Conservation (phyloP, 2,329 filamentous ascomycete genomes). For the Chaetomiaceae sp. region DNA sequence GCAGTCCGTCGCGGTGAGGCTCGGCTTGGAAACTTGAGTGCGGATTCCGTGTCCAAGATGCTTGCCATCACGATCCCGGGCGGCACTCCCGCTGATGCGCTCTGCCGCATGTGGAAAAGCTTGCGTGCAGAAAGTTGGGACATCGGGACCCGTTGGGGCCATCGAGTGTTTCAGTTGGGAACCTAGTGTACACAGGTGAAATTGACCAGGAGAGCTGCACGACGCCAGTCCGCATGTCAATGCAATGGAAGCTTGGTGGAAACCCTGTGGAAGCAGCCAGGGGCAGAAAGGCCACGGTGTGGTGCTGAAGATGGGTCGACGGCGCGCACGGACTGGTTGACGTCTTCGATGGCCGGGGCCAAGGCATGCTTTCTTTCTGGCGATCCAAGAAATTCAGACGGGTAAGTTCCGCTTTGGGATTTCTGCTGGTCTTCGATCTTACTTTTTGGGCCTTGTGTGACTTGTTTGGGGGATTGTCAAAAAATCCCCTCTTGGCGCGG, state of each 20-base stretch:
- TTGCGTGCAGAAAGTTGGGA: constrained; percentile 4
- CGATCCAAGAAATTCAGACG: constrained; percentile 12
- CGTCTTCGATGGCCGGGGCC: not conserved
- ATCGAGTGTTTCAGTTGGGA: constrained; percentile 6
- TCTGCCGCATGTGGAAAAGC: constrained; percentile 11
- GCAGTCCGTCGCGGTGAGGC: not conserved
- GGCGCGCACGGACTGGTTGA: constrained; percentile 10
- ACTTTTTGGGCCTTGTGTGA: constrained; percentile 14
- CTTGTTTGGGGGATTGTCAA: constrained; percentile 20
- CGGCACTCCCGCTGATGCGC: constrained; percentile 10
- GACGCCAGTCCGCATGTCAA: constrained; percentile 3
- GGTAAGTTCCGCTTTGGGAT: constrained; percentile 15
- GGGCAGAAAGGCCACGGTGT: not conserved
- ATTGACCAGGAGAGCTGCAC: constrained; percentile 7
- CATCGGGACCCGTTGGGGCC: not conserved
- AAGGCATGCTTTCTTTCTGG: constrained; percentile 7
- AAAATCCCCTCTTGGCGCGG: constrained; percentile 19
- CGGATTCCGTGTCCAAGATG: not conserved
- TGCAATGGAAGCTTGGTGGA: constrained; percentile 3
- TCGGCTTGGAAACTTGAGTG: not conserved
- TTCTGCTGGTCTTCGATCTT: constrained; percentile 5
- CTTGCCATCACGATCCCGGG: not conserved
- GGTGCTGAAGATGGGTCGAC: not conserved
- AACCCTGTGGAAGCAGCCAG: constrained; percentile 1
- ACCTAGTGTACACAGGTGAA: not conserved